These are phyloP conservation scores for Hypoxylon sp. DNA, from an alignment of 2,329 filamentous ascomycete species.

Conservation along the genomic window DNA sequence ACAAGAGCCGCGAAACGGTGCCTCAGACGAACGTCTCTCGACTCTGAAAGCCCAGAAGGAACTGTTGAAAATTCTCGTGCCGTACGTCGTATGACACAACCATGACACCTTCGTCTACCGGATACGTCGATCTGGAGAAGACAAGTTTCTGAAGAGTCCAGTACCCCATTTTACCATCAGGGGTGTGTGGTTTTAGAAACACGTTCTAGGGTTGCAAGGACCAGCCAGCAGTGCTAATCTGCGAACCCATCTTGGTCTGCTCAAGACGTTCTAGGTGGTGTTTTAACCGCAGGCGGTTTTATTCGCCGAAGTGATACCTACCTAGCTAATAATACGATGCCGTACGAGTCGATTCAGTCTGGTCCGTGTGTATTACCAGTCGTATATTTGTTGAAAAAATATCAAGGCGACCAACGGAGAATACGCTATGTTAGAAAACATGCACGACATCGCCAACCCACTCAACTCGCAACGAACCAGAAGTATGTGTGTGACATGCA, in stretches of 20 bases:
- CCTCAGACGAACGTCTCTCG: conserved; percentile 17
- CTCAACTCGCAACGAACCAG: conserved; percentile 20
- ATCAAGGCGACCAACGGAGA: too few species aligned
- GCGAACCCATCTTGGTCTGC: conserved; percentile 31
- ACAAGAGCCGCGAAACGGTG: conserved; percentile 28
- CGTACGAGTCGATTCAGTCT: conserved; percentile 22
- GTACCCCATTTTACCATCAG: conserved; percentile 38
- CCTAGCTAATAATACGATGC: conserved; percentile 30
- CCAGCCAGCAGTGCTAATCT: conserved; percentile 30
- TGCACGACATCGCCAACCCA: conserved; percentile 33
- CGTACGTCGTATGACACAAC: conserved; percentile 44
- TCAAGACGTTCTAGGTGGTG: conserved; percentile 12
- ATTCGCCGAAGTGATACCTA: conserved; percentile 35
- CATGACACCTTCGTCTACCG: conserved; percentile 42
- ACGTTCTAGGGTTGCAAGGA: conserved; percentile 36
- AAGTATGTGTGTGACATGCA: conserved; percentile 37
- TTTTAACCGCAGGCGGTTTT: conserved; percentile 36
- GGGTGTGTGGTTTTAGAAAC: conserved; percentile 40
- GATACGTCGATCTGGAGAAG: conserved; percentile 48
- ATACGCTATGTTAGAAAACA: conserved; percentile 19
- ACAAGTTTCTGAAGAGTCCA: conserved; percentile 39
- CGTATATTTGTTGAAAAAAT: conserved; percentile 2
- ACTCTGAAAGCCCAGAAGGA: conserved; percentile 24
- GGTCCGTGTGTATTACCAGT: conserved; percentile 3
- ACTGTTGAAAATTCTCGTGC: conserved; percentile 22